phyloP scores from a whole-genome alignment of 768 basidiomycete species.

The Hygrophoropsis aurantiaca region DNA sequence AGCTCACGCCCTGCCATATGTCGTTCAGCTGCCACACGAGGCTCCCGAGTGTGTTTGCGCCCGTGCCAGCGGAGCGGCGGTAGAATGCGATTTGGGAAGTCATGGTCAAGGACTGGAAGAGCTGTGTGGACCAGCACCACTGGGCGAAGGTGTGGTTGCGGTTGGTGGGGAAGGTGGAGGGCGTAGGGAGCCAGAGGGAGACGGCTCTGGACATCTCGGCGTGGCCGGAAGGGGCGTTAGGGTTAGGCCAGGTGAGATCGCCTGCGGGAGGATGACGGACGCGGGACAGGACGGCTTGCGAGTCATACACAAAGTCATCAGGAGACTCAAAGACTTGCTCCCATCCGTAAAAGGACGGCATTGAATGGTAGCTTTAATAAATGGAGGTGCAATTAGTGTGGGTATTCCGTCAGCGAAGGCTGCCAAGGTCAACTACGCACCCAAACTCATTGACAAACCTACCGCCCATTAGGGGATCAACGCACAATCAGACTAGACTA shows the following conservation, averaged over 20 bases:
- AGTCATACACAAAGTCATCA: constrained; percentile 57
- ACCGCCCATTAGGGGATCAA: too few relatives aligned
- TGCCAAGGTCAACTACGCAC: constrained; percentile 27
- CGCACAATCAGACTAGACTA: too few relatives aligned
- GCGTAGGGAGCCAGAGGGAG: constrained; percentile 53
- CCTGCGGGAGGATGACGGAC: constrained; percentile 59
- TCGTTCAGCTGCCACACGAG: constrained; percentile 62
- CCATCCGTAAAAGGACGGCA: constrained; percentile 64
- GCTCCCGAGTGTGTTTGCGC: constrained; percentile 58
- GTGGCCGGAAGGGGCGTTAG: constrained; percentile 53
- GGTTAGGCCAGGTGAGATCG: constrained; percentile 52
- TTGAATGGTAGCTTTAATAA: constrained; percentile 60
- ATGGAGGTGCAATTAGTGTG: neutral
- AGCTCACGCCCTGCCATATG: constrained; percentile 60
- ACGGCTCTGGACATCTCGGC: constrained; percentile 51
- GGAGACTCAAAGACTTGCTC: constrained; percentile 51
- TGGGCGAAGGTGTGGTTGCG: constrained; percentile 60
- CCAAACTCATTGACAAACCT: constrained; percentile 64
- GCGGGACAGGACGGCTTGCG: constrained; percentile 52
- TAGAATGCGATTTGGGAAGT: constrained; percentile 59
- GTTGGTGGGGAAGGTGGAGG: constrained; percentile 42
- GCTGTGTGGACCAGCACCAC: constrained; percentile 63
- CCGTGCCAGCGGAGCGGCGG: constrained; percentile 53
- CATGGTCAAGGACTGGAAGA: constrained; percentile 61
- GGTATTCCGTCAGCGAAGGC: neutral